These are phyloP conservation scores for Tuber aestivum DNA, from an alignment of 495 filamentous ascomycete species.

Conservation along the genomic window DNA sequence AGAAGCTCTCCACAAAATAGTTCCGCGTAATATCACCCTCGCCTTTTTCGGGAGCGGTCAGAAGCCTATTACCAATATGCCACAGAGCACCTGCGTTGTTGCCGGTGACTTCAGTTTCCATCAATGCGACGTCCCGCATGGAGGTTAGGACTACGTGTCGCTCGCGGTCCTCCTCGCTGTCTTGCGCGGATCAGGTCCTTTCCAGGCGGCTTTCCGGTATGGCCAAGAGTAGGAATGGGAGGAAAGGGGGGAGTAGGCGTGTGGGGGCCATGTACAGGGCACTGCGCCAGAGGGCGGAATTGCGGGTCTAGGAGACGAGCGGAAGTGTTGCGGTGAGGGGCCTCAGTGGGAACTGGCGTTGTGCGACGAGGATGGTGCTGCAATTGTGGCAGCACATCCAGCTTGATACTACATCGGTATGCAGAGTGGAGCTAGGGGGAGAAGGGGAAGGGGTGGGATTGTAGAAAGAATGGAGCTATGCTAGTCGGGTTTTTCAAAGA, in stretches of 20 bases:
- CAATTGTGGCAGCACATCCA: constrained; percentile 42
- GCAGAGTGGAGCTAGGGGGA: constrained; percentile 30
- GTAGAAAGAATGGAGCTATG: constrained; percentile 12
- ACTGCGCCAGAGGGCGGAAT: constrained; percentile 29
- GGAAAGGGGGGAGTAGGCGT: constrained; percentile 30
- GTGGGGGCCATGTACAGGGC: constrained; percentile 44
- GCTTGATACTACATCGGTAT: constrained; percentile 42
- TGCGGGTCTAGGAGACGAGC: constrained; percentile 27
- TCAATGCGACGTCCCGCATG: constrained; percentile 35
- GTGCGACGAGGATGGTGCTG: constrained; percentile 21
- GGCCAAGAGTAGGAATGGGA: constrained; percentile 42
- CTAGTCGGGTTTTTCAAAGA: constrained; percentile 40
- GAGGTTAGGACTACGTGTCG: constrained; percentile 35
- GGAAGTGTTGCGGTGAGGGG: constrained; percentile 25
- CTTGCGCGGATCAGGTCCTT: too few species aligned
- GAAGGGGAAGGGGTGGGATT: constrained; percentile 37
- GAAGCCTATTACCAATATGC: too few species aligned
- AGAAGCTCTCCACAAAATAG: too few species aligned
- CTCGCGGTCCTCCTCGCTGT: constrained; percentile 9
- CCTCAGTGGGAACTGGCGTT: constrained; percentile 31
- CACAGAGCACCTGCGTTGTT: too few species aligned
- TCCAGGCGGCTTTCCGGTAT: constrained; percentile 34
- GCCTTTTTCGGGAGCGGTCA: too few species aligned
- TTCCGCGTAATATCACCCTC: too few species aligned
- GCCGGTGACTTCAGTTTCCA: constrained; percentile 35